Base-by-base conservation (phyloP, 2,329 filamentous ascomycete genomes). In the Dothistroma pini region DNA sequence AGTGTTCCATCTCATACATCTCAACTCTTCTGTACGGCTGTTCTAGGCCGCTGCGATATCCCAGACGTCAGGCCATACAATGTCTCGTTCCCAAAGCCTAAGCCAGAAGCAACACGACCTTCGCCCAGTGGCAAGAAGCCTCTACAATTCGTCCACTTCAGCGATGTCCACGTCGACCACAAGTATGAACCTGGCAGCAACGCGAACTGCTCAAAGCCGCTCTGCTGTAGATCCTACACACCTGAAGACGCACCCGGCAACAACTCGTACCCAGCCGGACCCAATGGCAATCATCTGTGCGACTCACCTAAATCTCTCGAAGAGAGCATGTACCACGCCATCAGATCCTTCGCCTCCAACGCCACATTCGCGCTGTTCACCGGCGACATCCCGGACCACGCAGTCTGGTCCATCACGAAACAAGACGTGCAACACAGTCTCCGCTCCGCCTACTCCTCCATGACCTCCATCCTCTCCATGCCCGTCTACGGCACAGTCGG, bases 161-260 rank as follows among this genome's bases (percentile, higher is more conserved):
- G 82, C 12, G 84, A 87, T 64, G 83, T 85, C 48, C 84, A 86
- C 60, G 74, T 86, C 57, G 84, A 87, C 63, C 79, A 78, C 6
- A 75, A 78, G 11, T 87, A 87, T 69, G 77, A 78, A 25, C 72
- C 77, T 1, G 84, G 84, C 0, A 76, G 82, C 7, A 84, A 78
- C 67, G 77, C 80, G 22, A 77, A 84, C 62, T 87, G 84, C 71
- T 78, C 78, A 31, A 84, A 85, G 69, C 83, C 82, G 1, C 83
- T 86, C 58, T 87, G 84, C 72, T 87, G 84, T 72, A 79, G 84
- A 68, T 71, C 78, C 1, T 85, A 83, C 64, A 78, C 77, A 0
- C 68, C 76, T 1, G 72, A 68, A 1, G 80, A 85, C 63, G 75
- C 76, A 7, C 80, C 82, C 1, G 82, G 80, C 0, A 76, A 77